Evolutionary conservation across 805 yeast genomes (phyloP), one percentile per base, ranked within the genome.

Genomic region (Scheffersomyces lignosus): DNA sequence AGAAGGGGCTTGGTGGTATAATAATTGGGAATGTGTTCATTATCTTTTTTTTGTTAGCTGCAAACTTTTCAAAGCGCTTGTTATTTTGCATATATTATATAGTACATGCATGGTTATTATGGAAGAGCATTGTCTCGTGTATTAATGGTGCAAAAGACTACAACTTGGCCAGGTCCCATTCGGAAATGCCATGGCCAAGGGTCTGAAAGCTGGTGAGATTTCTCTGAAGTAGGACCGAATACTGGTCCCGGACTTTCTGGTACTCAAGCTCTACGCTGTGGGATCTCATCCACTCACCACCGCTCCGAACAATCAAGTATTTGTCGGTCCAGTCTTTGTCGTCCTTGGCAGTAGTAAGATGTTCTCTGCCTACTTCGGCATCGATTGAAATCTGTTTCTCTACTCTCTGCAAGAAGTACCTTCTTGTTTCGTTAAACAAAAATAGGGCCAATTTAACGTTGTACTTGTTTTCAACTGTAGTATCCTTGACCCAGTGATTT

Each of bases 201-300:
- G 12, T 15, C 5, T 29, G 13, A 15, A 13, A 29, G 18, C 34
- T 35, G 10, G 25, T 16, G n/a, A 36, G 16, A 23, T 36, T 36
- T 18, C 29, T 25, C 9, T 29, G 27, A 13, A 36, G 15, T 4
- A 29, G 24, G 26, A 29, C 6, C 14, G 29, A 30, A 18, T 29
- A 23, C 4, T 13, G 15, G 22, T 36, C 38, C 24, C 38, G 20
- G 4, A 31, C 24, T 15, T 15, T 15, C 25, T 29, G 38, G 31
- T 7, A 36, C n/a, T 29, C 34, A 20, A 24, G 27, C 12, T 36
- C 38, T 3, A 23, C 38, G 24, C 24, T 23, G 18, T 36, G 38
- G 4, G 38, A 29, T 12, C 34, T 17, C 17, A 36, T 36, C 38
- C 38, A 36, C 5, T 36, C 38, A 12, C 38, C 38, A 7, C 38